Base-by-base conservation (phyloP, 768 basidiomycete genomes). In the Aureoboletus auriporus region DNA sequence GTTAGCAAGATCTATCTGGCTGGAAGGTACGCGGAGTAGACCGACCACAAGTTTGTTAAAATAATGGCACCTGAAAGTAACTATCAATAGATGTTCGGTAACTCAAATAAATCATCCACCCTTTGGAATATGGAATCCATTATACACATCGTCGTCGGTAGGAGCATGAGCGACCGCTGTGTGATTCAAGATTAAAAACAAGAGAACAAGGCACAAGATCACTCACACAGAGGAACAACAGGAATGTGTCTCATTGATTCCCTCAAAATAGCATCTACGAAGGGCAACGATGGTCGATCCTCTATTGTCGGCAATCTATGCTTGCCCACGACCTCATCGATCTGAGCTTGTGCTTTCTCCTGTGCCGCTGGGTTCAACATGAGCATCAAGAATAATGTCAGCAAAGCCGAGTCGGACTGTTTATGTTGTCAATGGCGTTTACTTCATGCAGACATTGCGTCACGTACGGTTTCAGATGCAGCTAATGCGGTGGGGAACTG, bases 261-360 rank as follows among this genome's bases (percentile, higher is more conserved):
- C 45, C 66, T 62, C 4, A 66, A 58, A 26, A 71, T 64, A 4
- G 70, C 70, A 20, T 55, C 59, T 11, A 70, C 60, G 42, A 71
- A 72, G 3, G 69, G 70, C n/a, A 74, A 48, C 13, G 31, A 34
- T 5, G 42, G 31, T 42, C 48, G 39, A 41, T 61, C 51, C 5
- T 55, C 47, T 23, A 50, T 46, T 8, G 31, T 31, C 30, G 30
- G 30, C 12, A 31, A 31, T 31, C 30, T 31, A 10, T 9, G 1
- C 9, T 31, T 31, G 30, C 30, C 30, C 30, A 31, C 30, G 12
- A 31, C 30, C 30, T 31, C 30, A 9, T 31, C 30, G 9, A 31
- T 31, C 30, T 31, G 30, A 11, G 30, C 30, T 31, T 31, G 30
- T 12, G 30, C 30, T 31, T 8, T 31, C 30, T 31, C 12, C 30